phyloP scores from a whole-genome alignment of 1,284 basidiomycete genomes.

The Malassezia obtusa region DNA sequence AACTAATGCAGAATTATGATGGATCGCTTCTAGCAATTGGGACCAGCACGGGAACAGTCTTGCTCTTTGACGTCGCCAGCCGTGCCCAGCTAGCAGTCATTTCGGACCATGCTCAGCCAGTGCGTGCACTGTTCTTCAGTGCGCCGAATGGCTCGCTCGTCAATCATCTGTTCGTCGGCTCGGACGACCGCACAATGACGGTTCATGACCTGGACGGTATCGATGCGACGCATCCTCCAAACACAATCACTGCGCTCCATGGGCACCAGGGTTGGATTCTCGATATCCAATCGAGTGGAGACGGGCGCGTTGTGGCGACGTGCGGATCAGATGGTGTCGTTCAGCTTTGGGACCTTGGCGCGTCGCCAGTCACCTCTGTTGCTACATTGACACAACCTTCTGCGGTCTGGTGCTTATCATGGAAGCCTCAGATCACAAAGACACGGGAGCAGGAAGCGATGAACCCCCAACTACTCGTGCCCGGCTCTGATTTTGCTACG shows the following conservation, averaged over 20 bases:
- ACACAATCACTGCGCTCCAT: slow-evolving; percentile 8
- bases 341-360: slow-evolving; percentile 12
- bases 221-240: not conserved
- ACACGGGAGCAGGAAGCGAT: not conserved
- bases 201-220: slow-evolving; percentile 12
- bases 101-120: slow-evolving; percentile 11
- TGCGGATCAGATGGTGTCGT: slow-evolving; percentile 3
- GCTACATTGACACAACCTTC: not conserved
- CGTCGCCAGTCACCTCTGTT: slow-evolving; percentile 7
- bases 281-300: slow-evolving; percentile 8
- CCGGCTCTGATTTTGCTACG: slow-evolving; percentile 2
- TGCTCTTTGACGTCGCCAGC: not conserved
- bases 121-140: slow-evolving; percentile 9
- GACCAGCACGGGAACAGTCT: slow-evolving; percentile 7
- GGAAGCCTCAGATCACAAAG: not conserved
- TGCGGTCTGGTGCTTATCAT: slow-evolving; percentile 9
- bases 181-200: slow-evolving; percentile 9
- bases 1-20: slow-evolving; percentile 9
- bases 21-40: slow-evolving; percentile 13
- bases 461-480: slow-evolving; percentile 3
- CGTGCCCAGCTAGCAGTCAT: not conserved
- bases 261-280: slow-evolving; percentile 16
- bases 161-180: slow-evolving; percentile 13
- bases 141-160: not conserved
- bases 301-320: slow-evolving; percentile 14